Percentiles rank a stretch among this genome's conserved stretches.
phyloP scores from a whole-genome alignment of 2,329 filamentous ascomycete genomes.

The Ascomycota sp. region DNA sequence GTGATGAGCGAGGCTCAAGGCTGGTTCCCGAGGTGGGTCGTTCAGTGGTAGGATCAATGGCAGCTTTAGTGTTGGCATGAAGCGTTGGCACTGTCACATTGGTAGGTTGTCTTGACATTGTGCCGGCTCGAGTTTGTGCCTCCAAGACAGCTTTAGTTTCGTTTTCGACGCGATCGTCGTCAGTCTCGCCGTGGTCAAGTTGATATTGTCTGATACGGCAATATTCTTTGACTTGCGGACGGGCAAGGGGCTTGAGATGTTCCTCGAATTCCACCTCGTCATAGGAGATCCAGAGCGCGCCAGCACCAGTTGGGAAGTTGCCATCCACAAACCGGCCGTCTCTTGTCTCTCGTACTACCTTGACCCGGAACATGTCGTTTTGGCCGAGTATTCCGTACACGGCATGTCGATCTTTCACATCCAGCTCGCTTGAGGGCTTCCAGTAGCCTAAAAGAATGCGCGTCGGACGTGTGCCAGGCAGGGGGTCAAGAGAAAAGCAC shows the following conservation, averaged over 20 bases:
- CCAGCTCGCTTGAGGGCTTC: constrained; percentile 27
- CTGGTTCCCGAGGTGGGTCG: constrained; percentile 4
- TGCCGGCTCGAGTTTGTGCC: constrained; percentile 21
- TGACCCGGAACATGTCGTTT: constrained; percentile 43
- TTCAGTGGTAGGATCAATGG: constrained; percentile 3
- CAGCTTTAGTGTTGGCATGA: constrained; percentile 4
- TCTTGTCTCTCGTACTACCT: constrained; percentile 35
- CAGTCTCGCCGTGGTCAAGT: constrained; percentile 28
- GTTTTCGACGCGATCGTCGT: constrained; percentile 25
- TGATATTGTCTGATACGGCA: constrained; percentile 37
- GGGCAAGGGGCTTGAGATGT: constrained; percentile 26
- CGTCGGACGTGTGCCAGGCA: constrained; percentile 31
- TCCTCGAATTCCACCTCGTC: constrained; percentile 37
- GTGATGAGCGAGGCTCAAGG: constrained; percentile 21
- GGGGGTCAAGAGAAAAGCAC: constrained; percentile 14
- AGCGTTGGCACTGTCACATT: constrained; percentile 5
- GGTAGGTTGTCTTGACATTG: constrained; percentile 8
- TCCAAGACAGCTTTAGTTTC: constrained; percentile 28
- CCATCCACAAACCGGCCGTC: constrained; percentile 34
- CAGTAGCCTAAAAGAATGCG: constrained; percentile 37
- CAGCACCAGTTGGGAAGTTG: constrained; percentile 37
- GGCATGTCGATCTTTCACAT: constrained; percentile 31
- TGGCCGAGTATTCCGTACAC: constrained; percentile 38
- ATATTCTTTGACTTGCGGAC: constrained; percentile 40
- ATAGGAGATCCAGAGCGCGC: constrained; percentile 38